Percentiles rank a stretch among this genome's conserved stretches.
Evolutionary conservation across 1,139 yeast genomes (phyloP).

Genomic region (Meyerozyma guilliermondii): DNA sequence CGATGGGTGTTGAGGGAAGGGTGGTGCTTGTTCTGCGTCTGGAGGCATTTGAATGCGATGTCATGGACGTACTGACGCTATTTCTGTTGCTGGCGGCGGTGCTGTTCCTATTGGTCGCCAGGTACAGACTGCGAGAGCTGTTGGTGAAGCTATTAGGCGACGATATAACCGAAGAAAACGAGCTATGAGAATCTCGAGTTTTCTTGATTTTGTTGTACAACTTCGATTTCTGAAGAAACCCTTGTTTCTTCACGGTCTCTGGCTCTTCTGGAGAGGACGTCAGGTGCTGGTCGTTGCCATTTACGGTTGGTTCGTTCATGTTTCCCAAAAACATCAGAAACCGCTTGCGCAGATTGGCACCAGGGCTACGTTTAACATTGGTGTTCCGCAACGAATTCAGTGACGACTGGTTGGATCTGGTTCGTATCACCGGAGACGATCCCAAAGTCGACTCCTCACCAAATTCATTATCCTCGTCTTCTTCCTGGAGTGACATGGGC

Average conservation of each 20-base stretch:
- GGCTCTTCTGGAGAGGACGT: background rate
- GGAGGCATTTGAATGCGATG: slow-evolving; percentile 16
- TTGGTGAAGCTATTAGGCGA: slow-evolving; percentile 13
- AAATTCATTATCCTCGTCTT: slow-evolving; percentile 9
- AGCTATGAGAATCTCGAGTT: slow-evolving; percentile 34
- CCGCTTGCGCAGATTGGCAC: slow-evolving; percentile 11
- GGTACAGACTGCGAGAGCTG: slow-evolving; percentile 10
- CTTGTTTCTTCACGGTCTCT: background rate
- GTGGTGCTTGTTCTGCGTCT: slow-evolving; percentile 23
- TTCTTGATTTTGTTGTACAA: slow-evolving; percentile 36
- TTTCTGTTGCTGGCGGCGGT: slow-evolving; percentile 10
- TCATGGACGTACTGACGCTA: slow-evolving; percentile 20
- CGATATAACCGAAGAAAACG: slow-evolving; percentile 24
- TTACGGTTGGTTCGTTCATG: slow-evolving; percentile 5
- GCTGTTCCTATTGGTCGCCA: background rate
- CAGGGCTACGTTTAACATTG: slow-evolving; percentile 6
- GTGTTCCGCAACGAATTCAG: background rate
- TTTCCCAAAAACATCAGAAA: slow-evolving; percentile 22
- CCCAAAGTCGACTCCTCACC: slow-evolving; percentile 8
- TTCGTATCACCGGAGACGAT: slow-evolving; percentile 10
- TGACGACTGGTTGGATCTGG: slow-evolving; percentile 12
- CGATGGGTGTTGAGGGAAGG: slow-evolving; percentile 12
- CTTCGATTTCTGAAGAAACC: slow-evolving; percentile 26
- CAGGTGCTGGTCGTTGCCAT: background rate
- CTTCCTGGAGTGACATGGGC: slow-evolving; percentile 13